Evolutionary conservation across 2,329 filamentous ascomycete genomes (phyloP).

Genomic region (Exserohilum turcica): DNA sequence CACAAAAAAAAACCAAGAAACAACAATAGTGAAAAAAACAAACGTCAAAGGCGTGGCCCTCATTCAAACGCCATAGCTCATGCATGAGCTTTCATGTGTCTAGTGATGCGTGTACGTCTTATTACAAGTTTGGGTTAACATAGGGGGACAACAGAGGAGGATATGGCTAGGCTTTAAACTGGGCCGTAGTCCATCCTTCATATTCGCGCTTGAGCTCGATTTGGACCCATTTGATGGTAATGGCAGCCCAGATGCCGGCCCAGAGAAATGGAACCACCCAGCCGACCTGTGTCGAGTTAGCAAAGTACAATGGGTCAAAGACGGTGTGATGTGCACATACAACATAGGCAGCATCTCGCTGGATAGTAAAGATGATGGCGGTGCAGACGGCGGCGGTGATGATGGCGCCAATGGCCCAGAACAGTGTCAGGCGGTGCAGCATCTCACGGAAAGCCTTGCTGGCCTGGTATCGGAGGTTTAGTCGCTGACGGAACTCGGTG

Average conservation of each 20-base stretch:
- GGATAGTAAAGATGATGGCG: conserved; percentile 55
- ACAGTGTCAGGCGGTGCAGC: conserved; percentile 58
- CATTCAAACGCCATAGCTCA: conserved; percentile 12
- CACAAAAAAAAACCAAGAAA: neutral
- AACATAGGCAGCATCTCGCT: conserved; percentile 55
- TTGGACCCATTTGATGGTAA: conserved; percentile 55
- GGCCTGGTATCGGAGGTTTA: conserved; percentile 59
- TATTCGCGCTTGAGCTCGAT: conserved; percentile 43
- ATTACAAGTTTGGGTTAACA: neutral
- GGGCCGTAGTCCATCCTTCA: conserved; percentile 43
- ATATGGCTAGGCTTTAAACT: conserved; percentile 43
- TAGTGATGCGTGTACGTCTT: neutral
- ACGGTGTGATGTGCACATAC: conserved; percentile 37
- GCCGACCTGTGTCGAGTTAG: conserved; percentile 45
- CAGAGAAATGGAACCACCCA: conserved; percentile 58
- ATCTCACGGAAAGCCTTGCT: conserved; percentile 60
- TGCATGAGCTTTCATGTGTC: neutral
- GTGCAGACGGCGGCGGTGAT: conserved; percentile 50
- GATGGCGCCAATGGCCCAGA: conserved; percentile 57
- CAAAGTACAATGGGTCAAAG: neutral
- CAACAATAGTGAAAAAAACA: neutral
- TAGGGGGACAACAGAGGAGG: neutral
- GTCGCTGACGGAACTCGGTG: conserved; percentile 57
- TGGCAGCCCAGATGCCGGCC: conserved; percentile 54
- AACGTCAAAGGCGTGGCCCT: neutral